Evolutionary conservation across 768 basidiomycete genomes (phyloP).

Genomic region (Lepiota brunneoincarnata): DNA sequence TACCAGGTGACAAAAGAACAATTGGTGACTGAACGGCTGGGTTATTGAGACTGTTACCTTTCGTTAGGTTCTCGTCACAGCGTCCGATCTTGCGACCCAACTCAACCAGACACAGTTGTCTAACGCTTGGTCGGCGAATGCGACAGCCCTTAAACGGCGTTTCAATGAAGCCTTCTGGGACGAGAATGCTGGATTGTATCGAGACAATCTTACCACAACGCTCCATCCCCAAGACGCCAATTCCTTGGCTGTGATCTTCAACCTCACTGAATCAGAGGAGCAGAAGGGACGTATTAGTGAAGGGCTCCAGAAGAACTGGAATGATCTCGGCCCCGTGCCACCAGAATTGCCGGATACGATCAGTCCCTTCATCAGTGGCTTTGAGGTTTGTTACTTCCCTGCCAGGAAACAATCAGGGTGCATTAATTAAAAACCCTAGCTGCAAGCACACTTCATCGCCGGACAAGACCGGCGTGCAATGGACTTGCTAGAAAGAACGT

Average conservation of each 20-base stretch:
- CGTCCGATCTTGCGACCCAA: constrained; percentile 40
- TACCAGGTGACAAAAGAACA: constrained; percentile 35
- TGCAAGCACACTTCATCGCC: constrained; percentile 56
- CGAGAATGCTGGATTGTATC: constrained; percentile 43
- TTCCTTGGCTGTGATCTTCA: constrained; percentile 52
- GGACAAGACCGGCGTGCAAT: constrained; percentile 50
- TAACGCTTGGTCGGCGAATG: constrained; percentile 38
- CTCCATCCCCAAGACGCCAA: constrained; percentile 58
- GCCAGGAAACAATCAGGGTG: not conserved
- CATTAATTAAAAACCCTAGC: constrained; percentile 24
- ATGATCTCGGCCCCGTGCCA: constrained; percentile 46
- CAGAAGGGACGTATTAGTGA: constrained; percentile 42
- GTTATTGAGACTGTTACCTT: not conserved
- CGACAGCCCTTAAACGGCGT: constrained; percentile 42
- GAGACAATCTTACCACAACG: constrained; percentile 51
- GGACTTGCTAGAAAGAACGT: constrained; percentile 50
- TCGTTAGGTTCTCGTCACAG: constrained; percentile 45
- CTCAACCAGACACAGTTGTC: constrained; percentile 33
- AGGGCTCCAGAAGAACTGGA: constrained; percentile 51
- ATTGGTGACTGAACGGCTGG: not conserved
- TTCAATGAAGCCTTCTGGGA: constrained; percentile 58
- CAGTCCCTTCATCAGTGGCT: constrained; percentile 55
- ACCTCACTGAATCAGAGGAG: constrained; percentile 38
- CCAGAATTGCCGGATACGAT: constrained; percentile 60
- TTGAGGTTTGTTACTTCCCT: constrained; percentile 39